A percentile compares a stretch with the other conserved stretches of the same genome.
phyloP scores from a whole-genome alignment of 768 basidiomycete genomes.

The Hydnomerulius pinastri region DNA sequence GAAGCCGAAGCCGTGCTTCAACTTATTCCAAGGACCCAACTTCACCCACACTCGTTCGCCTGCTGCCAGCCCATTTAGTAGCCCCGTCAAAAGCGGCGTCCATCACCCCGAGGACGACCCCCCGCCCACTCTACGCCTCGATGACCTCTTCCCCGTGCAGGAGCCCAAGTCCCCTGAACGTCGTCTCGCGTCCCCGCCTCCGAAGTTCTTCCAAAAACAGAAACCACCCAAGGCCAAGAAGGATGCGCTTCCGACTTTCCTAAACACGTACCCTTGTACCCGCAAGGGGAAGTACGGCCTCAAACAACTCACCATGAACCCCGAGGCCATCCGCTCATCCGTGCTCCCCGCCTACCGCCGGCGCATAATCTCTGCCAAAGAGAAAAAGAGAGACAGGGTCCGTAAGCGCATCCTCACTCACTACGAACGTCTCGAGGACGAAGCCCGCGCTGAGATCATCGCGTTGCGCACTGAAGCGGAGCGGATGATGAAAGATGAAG shows the following conservation, averaged over 20 bases:
- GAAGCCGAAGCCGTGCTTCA: slow-evolving; percentile 19
- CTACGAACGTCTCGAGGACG: slow-evolving; percentile 3
- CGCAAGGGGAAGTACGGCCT: slow-evolving; percentile 16
- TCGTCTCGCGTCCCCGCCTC: not conserved
- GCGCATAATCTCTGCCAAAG: not conserved
- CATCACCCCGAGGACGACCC: slow-evolving; percentile 6
- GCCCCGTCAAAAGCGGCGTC: slow-evolving; percentile 8
- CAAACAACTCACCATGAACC: slow-evolving; percentile 19
- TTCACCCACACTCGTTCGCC: slow-evolving; percentile 15
- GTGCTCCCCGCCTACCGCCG: slow-evolving; percentile 4
- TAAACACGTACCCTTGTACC: not conserved
- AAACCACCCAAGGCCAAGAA: not conserved
- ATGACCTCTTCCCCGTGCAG: not conserved
- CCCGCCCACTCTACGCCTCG: slow-evolving; percentile 9
- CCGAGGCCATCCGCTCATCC: not conserved
- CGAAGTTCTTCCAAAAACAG: not conserved
- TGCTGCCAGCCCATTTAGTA: slow-evolving; percentile 16
- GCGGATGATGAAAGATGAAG: slow-evolving; percentile 13
- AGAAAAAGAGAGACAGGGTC: slow-evolving; percentile 7
- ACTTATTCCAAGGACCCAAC: slow-evolving; percentile 15
- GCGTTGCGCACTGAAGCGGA: slow-evolving; percentile 16
- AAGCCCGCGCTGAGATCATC: slow-evolving; percentile 1
- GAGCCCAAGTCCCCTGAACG: not conserved
- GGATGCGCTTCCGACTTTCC: not conserved
- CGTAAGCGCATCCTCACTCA: not conserved